Conservation (phyloP, 2,329 filamentous ascomycete genomes). For the Colletotrichum navitas region DNA sequence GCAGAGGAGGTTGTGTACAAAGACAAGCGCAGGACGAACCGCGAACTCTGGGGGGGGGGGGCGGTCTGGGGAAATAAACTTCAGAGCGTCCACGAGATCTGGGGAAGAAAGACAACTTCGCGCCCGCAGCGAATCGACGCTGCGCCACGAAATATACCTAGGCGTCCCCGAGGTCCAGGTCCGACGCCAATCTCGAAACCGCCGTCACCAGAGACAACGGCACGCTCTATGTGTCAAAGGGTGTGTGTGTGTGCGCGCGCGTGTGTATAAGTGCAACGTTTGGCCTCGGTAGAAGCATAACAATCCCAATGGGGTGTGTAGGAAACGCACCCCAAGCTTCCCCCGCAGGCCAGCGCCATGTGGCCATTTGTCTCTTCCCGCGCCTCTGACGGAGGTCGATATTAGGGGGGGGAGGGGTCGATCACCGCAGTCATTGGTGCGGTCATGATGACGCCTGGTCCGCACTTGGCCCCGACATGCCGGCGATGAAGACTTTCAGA, state of each 20-base stretch:
- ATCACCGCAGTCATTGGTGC: conserved; percentile 21
- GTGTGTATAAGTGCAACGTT: too few species aligned
- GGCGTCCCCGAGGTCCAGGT: conserved; percentile 5
- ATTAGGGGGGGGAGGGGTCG: neutral
- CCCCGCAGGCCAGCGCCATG: conserved; percentile 31
- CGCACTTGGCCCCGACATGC: conserved; percentile 7
- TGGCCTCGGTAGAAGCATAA: conserved; percentile 21
- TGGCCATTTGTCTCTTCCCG: conserved; percentile 12
- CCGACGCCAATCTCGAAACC: conserved; percentile 16
- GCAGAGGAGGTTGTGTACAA: neutral
- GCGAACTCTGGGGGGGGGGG: conserved; percentile 3
- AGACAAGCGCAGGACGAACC: neutral
- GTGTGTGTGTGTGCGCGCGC: neutral
- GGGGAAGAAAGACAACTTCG: conserved; percentile 19
- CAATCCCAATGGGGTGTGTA: neutral
- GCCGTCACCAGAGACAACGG: conserved; percentile 27
- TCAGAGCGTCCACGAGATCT: conserved; percentile 4
- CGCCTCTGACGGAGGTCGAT: conserved; percentile 8
- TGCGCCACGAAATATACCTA: neutral
- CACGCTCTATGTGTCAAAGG: neutral
- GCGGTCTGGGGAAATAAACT: conserved; percentile 35
- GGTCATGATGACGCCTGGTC: conserved; percentile 36
- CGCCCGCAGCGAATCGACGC: conserved; percentile 6
- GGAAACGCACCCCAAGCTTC: conserved; percentile 17
- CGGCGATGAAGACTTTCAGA: neutral